A percentile compares a stretch with the other conserved stretches of the same genome.
Conservation (phyloP, 441 rosid genomes). For the Raphanus hybrid region DNA sequence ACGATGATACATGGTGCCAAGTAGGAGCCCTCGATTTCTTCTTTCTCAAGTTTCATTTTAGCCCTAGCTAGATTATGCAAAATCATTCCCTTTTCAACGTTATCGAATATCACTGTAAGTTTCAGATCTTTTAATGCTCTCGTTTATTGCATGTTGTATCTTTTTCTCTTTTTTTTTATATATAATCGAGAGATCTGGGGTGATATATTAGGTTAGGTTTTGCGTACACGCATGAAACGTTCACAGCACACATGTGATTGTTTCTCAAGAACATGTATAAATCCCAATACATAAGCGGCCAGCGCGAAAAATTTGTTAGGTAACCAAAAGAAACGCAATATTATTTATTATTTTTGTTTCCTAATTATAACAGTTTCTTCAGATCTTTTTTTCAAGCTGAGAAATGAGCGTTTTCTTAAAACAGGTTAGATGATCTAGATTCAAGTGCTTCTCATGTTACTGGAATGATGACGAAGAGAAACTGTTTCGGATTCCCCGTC, state of each 20-base stretch:
- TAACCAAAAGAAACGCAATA: constrained; percentile 11
- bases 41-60: too few relatives aligned
- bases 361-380: background rate
- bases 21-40: too few relatives aligned
- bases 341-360: background rate
- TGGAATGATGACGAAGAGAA: constrained; percentile 51
- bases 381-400: constrained; percentile 3
- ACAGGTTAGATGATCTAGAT: constrained; percentile 83
- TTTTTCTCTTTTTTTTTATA: background rate
- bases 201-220: background rate
- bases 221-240: constrained; percentile 8
- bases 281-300: constrained; percentile 84
- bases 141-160: background rate
- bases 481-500: constrained; percentile 49
- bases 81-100: constrained; percentile 15
- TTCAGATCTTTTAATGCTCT: background rate
- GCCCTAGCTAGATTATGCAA: too few relatives aligned
- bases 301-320: constrained; percentile 84
- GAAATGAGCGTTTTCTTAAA: background rate
- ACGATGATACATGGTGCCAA: too few relatives aligned
- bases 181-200: constrained; percentile 22
- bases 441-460: constrained; percentile 55
- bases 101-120: background rate
- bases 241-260: constrained; percentile 35
- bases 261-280: constrained; percentile 63